Percentiles rank a stretch among this genome's conserved stretches.
phyloP scores from a whole-genome alignment of 148 eudicot genomes.

The Cornus florida region DNA sequence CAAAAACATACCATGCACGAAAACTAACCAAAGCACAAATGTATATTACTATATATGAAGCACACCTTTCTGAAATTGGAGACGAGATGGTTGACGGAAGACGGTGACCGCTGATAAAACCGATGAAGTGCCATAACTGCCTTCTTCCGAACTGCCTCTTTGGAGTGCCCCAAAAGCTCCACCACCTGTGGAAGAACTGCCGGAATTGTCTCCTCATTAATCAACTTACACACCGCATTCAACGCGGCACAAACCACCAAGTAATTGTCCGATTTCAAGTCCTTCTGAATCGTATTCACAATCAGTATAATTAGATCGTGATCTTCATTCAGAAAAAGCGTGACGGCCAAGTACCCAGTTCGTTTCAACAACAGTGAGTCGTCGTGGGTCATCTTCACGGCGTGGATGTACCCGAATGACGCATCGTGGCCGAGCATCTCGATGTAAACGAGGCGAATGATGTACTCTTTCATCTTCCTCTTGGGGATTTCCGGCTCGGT shows the following conservation, averaged over 20 bases:
- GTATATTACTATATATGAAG: neutral
- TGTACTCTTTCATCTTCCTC: constrained; percentile 83
- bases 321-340: constrained; percentile 82
- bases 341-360: constrained; percentile 91
- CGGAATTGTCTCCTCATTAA: constrained; percentile 95
- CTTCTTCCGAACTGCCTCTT: constrained; percentile 95
- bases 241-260: constrained; percentile 89
- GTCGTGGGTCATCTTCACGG: constrained; percentile 94
- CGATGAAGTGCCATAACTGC: constrained; percentile 98
- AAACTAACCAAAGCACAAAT: neutral
- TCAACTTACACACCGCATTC: constrained; percentile 86
- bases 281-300: constrained; percentile 98
- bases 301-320: constrained; percentile 90
- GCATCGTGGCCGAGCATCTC: constrained; percentile 98
- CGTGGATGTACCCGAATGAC: constrained; percentile 85
- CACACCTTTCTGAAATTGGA: constrained; percentile 83
- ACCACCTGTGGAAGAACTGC: constrained; percentile 92
- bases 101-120: constrained; percentile 76
- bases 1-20: too few relatives aligned
- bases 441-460: constrained; percentile 71
- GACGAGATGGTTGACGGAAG: constrained; percentile 71
- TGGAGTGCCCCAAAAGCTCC: constrained; percentile 72
- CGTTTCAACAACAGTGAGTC: constrained; percentile 61
- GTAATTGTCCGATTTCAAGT: constrained; percentile 84
- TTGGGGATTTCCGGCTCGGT: constrained; percentile 73